A percentile compares a stretch with the other conserved stretches of the same genome.
phyloP scores from a whole-genome alignment of 495 filamentous ascomycete genomes.

The Cryomyces minteri region DNA sequence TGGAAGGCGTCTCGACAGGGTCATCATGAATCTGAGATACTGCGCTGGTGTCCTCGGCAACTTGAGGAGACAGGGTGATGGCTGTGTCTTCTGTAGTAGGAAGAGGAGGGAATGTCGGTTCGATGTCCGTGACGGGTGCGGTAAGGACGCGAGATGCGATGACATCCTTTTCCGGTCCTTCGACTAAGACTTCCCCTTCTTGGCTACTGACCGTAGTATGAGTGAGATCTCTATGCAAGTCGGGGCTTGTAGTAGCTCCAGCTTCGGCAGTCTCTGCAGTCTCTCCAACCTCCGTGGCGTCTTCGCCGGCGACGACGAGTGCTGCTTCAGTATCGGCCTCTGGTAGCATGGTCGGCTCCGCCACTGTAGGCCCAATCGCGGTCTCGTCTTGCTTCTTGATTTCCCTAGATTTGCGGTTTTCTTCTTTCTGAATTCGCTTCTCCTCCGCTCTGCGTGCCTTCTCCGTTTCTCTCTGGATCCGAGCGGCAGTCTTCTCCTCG shows the following conservation, averaged over 20 bases:
- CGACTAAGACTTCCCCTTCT: background rate
- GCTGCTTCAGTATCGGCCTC: background rate
- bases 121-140: background rate
- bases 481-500: slow-evolving; percentile 3
- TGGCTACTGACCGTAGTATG: background rate
- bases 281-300: background rate
- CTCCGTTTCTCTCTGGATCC: slow-evolving; percentile 8
- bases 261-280: background rate
- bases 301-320: background rate
- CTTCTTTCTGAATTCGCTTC: slow-evolving; percentile 6
- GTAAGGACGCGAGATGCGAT: background rate
- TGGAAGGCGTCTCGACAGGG: background rate
- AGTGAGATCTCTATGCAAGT: background rate
- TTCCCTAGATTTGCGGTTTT: slow-evolving; percentile 7
- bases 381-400: background rate
- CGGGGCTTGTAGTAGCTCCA: background rate
- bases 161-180: background rate
- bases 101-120: background rate
- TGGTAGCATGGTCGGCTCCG: background rate
- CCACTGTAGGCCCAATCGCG: background rate
- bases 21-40: background rate
- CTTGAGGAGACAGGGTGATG: background rate
- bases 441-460: slow-evolving; percentile 1
- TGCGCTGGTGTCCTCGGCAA: background rate
- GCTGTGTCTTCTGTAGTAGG: background rate